Evolutionary conservation across 768 basidiomycete species (phyloP).

Genomic region (Kwoniella botswanensis): DNA sequence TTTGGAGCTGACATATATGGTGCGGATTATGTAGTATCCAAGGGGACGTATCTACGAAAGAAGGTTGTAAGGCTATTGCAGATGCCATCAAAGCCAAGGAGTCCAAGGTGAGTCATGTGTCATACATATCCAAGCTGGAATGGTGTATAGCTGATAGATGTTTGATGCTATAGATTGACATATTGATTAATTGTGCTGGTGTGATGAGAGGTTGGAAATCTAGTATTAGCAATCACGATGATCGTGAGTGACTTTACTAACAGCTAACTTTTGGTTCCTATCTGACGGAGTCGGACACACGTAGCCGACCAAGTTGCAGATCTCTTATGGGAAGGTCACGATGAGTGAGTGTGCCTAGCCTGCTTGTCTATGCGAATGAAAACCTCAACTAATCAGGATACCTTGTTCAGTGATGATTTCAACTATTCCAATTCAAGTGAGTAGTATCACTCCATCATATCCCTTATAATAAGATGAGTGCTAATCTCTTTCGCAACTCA

Average conservation of each 20-base stretch:
- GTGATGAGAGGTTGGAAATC: constrained; percentile 41
- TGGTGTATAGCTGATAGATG: neutral
- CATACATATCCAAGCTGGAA: neutral
- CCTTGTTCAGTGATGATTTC: constrained; percentile 40
- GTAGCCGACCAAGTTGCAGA: constrained; percentile 36
- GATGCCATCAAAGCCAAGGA: constrained; percentile 27
- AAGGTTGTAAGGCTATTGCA: constrained; percentile 33
- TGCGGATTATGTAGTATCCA: constrained; percentile 35
- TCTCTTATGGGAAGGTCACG: constrained; percentile 32
- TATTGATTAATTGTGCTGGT: constrained; percentile 54
- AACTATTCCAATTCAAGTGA: constrained; percentile 37
- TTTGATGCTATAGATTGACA: constrained; percentile 30
- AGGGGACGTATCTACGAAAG: constrained; percentile 47
- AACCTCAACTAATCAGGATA: neutral
- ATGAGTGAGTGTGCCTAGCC: constrained; percentile 31
- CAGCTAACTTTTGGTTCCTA: neutral
- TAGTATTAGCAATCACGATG: constrained; percentile 34
- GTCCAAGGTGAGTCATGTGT: constrained; percentile 8
- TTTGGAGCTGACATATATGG: neutral
- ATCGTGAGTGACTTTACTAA: constrained; percentile 35
- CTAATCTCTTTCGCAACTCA: too few species aligned
- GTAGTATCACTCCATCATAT: neutral
- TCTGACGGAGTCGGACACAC: neutral
- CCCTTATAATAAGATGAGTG: too few species aligned
- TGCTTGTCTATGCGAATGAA: neutral